phyloP scores from a whole-genome alignment of 163 green algal genomes.

The Chlamydomonas reinhardtii region DNA sequence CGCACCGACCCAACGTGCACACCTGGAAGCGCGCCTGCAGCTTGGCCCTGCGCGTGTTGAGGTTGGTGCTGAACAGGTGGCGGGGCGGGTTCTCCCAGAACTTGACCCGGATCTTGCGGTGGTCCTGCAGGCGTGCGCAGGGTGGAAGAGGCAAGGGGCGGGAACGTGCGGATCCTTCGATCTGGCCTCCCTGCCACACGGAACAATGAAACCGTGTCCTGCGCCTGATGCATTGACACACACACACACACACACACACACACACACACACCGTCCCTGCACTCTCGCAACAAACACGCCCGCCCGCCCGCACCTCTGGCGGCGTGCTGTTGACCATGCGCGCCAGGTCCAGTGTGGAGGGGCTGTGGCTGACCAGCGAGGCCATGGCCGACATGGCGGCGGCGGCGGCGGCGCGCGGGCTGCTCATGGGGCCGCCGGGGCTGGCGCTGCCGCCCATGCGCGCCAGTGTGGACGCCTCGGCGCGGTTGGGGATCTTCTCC shows the following conservation, averaged over 20 bases:
- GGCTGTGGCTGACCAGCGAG: background rate
- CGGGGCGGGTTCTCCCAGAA: constrained; percentile 44
- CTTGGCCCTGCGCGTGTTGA: constrained; percentile 17
- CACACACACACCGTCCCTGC: background rate
- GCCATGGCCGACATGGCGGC: background rate
- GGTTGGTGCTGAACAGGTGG: constrained; percentile 24
- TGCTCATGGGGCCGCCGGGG: too few species aligned
- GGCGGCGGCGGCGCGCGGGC: background rate
- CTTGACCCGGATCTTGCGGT: constrained; percentile 16
- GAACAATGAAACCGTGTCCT: too few species aligned
- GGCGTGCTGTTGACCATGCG: constrained; percentile 24
- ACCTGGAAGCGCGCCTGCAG: constrained; percentile 46
- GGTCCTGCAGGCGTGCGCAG: constrained; percentile 7
- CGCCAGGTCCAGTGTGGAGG: constrained; percentile 42
- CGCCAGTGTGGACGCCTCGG: constrained; percentile 18
- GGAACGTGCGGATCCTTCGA: too few species aligned
- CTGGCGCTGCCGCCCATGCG: background rate
- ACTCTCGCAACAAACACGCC: background rate
- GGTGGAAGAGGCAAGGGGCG: too few species aligned
- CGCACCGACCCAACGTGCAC: background rate
- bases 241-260: background rate
- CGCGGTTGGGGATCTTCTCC: constrained; percentile 43
- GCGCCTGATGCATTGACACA: too few species aligned
- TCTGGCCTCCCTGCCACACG: too few species aligned
- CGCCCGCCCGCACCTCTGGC: background rate